Base-by-base conservation (phyloP, 1,139 yeast species). In the Blastobotrys proliferans region DNA sequence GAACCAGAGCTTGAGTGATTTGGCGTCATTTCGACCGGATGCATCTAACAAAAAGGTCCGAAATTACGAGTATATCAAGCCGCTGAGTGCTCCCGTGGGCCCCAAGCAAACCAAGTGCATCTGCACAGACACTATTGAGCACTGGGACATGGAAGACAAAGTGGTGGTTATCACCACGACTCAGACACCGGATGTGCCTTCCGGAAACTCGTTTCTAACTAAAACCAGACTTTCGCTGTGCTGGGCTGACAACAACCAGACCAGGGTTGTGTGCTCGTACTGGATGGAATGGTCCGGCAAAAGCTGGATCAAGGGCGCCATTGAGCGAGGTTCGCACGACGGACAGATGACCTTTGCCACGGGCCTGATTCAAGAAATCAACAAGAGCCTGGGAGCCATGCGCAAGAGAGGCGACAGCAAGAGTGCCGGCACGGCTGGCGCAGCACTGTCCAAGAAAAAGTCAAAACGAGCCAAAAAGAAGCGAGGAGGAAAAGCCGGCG, bases 171-270 rank as follows among this genome's bases (percentile, higher is more conserved):
- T 77, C 30, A 90, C 84, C 54, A 61, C 74, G 0, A 84, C 95
- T 0, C 72, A 72, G 19, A 84, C 96, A 0, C 98, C 97, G 0
- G 97, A 92, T 65, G 97, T 94, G 10, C 99, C 99, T 1, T 83
- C 88, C 46, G 99, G 99, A 4, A 77, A 75, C 53, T 73, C 86
- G 1, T 94, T 94, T 63, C 73, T 78, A 42, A 83, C 90, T 6
- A 74, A 77, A 44, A 84, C 97, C 0, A 74, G 78, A 45, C 58
- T 58, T 31, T 78, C 73, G 49, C 59, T 90, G 14, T 74, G 81
- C 34, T 94, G 98, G 98, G 94, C 77, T 1, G 72, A 73, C 2
- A 73, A 76, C 51, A 87, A 88, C 62, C 51, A 67, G 9, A 87
- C 97, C 2, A 73, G 72, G 44, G 51, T 90, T 37, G 79, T 81